Evolutionary conservation across 202 grass and related monocot species (phyloP).

Genomic region (Eragrostis tef): DNA sequence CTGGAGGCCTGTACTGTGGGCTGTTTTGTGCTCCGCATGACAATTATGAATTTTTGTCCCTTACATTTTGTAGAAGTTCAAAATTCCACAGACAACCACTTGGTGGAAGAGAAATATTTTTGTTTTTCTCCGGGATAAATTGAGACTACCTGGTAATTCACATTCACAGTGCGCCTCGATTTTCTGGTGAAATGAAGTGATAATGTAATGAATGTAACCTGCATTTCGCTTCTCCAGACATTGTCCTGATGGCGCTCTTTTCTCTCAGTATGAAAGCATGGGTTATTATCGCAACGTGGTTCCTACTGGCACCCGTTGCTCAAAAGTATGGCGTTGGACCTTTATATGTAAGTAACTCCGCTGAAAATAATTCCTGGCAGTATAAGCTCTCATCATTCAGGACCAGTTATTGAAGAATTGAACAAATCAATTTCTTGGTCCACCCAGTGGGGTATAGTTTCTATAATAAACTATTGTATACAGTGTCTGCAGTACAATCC

Average conservation of each 20-base stretch:
- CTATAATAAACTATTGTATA: slow-evolving; percentile 20
- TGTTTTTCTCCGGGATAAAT: slow-evolving; percentile 66
- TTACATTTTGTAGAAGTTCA: slow-evolving; percentile 57
- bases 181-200: slow-evolving; percentile 7
- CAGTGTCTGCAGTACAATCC: not conserved
- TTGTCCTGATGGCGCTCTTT: slow-evolving; percentile 85
- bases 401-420: not conserved
- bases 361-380: not conserved
- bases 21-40: not conserved
- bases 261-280: slow-evolving; percentile 83
- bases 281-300: slow-evolving; percentile 68
- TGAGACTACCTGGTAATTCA: slow-evolving; percentile 70
- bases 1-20: not conserved
- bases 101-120: slow-evolving; percentile 67
- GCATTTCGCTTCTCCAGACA: slow-evolving; percentile 57
- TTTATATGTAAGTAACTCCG: slow-evolving; percentile 80
- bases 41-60: not conserved
- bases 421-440: slow-evolving; percentile 6
- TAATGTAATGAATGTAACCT: not conserved
- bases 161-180: not conserved
- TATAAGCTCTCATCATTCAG: not conserved
- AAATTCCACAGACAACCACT: slow-evolving; percentile 59
- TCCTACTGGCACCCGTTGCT: slow-evolving; percentile 81
- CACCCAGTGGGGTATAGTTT: not conserved
- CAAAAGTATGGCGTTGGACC: slow-evolving; percentile 71